Conservation (phyloP, 2,329 filamentous ascomycete genomes). For the Zasmidium cellare region DNA sequence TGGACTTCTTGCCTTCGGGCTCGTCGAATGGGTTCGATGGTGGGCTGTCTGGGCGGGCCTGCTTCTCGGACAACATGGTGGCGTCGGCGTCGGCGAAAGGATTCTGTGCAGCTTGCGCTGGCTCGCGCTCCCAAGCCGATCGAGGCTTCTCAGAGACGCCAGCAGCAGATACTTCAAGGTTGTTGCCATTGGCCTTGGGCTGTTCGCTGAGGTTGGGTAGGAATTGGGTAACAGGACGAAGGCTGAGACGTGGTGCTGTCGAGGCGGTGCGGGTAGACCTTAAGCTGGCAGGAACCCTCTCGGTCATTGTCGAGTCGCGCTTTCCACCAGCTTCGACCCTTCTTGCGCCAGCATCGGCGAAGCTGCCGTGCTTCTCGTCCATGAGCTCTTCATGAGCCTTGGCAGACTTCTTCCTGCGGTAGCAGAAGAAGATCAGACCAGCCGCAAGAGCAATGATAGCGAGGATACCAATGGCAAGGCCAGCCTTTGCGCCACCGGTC, state of each 20-base stretch:
- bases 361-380: conserved; percentile 39
- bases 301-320: conserved; percentile 25
- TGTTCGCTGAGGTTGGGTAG: conserved; percentile 62
- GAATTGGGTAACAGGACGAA: conserved; percentile 83
- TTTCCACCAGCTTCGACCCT: conserved; percentile 18
- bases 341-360: conserved; percentile 20
- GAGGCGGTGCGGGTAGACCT: conserved; percentile 49
- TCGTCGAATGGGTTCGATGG: conserved; percentile 34
- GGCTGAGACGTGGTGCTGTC: conserved; percentile 75
- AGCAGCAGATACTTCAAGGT: conserved; percentile 31
- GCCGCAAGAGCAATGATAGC: conserved; percentile 66
- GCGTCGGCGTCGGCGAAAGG: conserved; percentile 42
- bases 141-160: conserved; percentile 24
- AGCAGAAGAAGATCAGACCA: conserved; percentile 68
- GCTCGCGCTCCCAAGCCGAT: conserved; percentile 43
- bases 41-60: conserved; percentile 24
- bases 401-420: conserved; percentile 70
- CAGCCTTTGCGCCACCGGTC: conserved; percentile 64
- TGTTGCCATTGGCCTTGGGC: conserved; percentile 41
- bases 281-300: conserved; percentile 39
- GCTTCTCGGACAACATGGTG: conserved; percentile 27
- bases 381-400: conserved; percentile 39
- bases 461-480: conserved; percentile 80
- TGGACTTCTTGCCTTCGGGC: conserved; percentile 20
- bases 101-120: conserved; percentile 30